phyloP scores from a whole-genome alignment of 768 basidiomycete genomes.

The Trametopsis cervina region DNA sequence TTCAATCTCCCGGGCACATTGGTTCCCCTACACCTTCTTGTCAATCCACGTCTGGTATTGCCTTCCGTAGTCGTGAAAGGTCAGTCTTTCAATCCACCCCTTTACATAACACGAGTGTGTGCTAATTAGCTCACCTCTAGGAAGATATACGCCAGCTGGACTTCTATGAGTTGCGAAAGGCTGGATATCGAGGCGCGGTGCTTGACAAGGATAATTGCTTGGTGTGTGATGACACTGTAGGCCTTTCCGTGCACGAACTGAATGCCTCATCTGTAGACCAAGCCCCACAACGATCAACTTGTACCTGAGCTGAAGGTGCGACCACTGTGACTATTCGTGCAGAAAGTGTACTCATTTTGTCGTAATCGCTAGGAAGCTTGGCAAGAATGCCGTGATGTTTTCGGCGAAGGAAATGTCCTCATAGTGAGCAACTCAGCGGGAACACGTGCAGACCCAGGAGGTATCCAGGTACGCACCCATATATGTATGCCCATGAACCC shows the following conservation, averaged over 20 bases:
- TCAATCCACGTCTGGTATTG: slow-evolving; percentile 60
- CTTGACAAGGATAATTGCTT: slow-evolving; percentile 99
- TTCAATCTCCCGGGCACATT: slow-evolving; percentile 68
- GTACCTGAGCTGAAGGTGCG: slow-evolving; percentile 71
- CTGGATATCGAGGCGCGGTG: slow-evolving; percentile 84
- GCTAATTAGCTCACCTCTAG: slow-evolving; percentile 27
- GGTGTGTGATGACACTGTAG: slow-evolving; percentile 43
- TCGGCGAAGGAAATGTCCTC: slow-evolving; percentile 74
- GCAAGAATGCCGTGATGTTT: slow-evolving; percentile 61
- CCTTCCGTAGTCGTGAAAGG: slow-evolving; percentile 66
- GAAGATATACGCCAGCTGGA: slow-evolving; percentile 83
- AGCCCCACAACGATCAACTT: slow-evolving; percentile 68
- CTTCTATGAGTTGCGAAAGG: slow-evolving; percentile 59
- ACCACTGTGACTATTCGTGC: slow-evolving; percentile 1
- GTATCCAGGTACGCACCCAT: slow-evolving; percentile 60
- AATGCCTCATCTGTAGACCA: slow-evolving; percentile 46
- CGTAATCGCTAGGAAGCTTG: slow-evolving; percentile 52
- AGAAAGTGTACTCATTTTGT: neutral
- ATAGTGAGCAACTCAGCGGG: slow-evolving; percentile 96
- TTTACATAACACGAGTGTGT: neutral
- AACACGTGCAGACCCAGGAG: slow-evolving; percentile 65
- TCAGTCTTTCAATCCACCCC: slow-evolving; percentile 24
- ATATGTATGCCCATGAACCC: too few species aligned
- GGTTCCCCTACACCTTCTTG: slow-evolving; percentile 61
- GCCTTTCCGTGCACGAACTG: neutral